Base-by-base conservation (phyloP, 2,329 filamentous ascomycete species). In the Chaetomium strumarium region DNA sequence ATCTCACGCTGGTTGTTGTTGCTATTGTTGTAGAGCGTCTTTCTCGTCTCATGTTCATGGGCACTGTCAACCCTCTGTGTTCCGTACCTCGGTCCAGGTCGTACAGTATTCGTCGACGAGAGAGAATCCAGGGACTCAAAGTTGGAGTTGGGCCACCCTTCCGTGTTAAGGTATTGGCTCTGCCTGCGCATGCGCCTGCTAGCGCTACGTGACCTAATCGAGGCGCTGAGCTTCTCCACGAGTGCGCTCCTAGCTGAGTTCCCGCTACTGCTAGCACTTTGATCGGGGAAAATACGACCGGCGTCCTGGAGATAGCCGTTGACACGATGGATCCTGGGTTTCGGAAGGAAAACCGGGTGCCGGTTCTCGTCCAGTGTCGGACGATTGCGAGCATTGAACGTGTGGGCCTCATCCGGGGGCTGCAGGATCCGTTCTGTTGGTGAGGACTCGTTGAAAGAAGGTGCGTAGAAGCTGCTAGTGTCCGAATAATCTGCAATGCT, bases 251-350 rank as follows among this genome's bases (percentile, higher is more conserved):
- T 34, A 43, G 56, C 16, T 34, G 60, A 41, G 49, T 51, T 29
- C 16, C 52, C 19, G 38, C 51, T 45, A 42, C 58, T 63, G 40
- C 53, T 55, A 8, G 51, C 47, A 8, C 52, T 51, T 13, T 52
- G 47, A 13, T 56, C 55, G 1, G 57, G 57, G 14, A 61, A 54
- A 2, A 59, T n/a, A 5, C 60, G 60, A 20, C 45, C 13, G 2
- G 60, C 53, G 37, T 66, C 54, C 33, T 63, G 60, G 3, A 61
- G 60, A 16, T 64, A 59, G 1, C 67, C 66, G 16, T 69, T 69
- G 17, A 68, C 65, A 13, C 64, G 58, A 43, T 67, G 66, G 14
- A 62, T 52, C 1, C 67, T 58, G 11, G 63, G 63, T 46, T 66
- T 62, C 0, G 67, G 61, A 1, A 63, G 44, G 30, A 70, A 64